A percentile compares a stretch with the other conserved stretches of the same genome.
phyloP scores from a whole-genome alignment of 1,284 basidiomycete genomes.

The Coniferiporia weirii region DNA sequence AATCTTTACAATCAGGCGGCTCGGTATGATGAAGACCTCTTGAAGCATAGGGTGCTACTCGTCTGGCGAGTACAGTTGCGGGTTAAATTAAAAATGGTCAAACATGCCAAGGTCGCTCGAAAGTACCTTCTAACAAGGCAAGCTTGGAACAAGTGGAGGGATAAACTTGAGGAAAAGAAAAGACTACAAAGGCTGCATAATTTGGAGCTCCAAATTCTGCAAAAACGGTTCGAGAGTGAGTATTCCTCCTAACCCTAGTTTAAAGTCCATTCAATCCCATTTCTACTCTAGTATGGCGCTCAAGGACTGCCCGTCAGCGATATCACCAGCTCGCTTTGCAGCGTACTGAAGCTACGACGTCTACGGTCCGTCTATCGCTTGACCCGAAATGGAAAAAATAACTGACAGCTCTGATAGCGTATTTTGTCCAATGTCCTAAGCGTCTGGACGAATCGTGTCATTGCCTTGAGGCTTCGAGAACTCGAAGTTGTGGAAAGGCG shows the following conservation, averaged over 20 bases:
- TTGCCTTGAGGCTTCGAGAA: conserved; percentile 67
- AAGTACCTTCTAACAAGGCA: conserved; percentile 48
- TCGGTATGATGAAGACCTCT: conserved; percentile 38
- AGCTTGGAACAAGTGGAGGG: conserved; percentile 49
- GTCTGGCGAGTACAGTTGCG: conserved; percentile 57
- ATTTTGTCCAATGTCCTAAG: conserved; percentile 42
- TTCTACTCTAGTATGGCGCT: conserved; percentile 9
- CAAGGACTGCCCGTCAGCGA: conserved; percentile 6
- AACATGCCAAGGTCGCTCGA: conserved; percentile 55
- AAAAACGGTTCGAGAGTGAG: conserved; percentile 22
- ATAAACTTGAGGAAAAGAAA: conserved; percentile 42
- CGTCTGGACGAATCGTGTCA: conserved; percentile 66
- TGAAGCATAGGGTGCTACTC: conserved; percentile 44
- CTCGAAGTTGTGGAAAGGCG: conserved; percentile 51
- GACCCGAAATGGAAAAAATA: neutral
- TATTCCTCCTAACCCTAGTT: neutral
- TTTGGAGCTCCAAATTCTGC: conserved; percentile 36
- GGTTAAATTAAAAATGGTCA: conserved; percentile 43
- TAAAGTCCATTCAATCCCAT: neutral
- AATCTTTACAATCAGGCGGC: conserved; percentile 48
- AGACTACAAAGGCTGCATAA: conserved; percentile 43
- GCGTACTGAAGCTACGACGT: conserved; percentile 3
- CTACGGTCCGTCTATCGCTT: neutral
- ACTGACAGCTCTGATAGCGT: conserved; percentile 36
- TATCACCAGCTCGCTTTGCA: conserved; percentile 5